Base-by-base conservation (phyloP, 495 filamentous ascomycete species). In the Neurospora sp. region DNA sequence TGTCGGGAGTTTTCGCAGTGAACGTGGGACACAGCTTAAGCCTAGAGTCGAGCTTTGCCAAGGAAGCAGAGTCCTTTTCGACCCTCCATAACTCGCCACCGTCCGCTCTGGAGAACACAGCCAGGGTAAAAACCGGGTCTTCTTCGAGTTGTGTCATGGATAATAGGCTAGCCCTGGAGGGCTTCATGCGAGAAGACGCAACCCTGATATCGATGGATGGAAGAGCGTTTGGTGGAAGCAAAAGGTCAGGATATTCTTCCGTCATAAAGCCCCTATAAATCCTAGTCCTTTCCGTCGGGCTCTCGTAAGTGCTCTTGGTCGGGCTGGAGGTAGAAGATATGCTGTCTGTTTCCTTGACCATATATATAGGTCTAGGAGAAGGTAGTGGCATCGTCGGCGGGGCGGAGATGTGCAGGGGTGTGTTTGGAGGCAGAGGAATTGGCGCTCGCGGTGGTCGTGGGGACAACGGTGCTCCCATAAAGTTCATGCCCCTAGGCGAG, bases 121-220 rank as follows among this genome's bases (percentile, higher is more conserved):
- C 94, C 24, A 99, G 85, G 3, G 93, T 97, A 76, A 98, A 97
- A 0, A 98, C 96, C 3, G 94, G 93, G 77, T 98, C 96, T 77
- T 96, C 94, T 45, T 96, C 94, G 19, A 90, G 83, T 74, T 88
- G 88, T 9, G 89, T 89, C 31, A 89, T 77, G 19, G 88, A 91
- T 77, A 97, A 80, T 71, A 94, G 87, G 75, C 94, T 98, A 13
- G 92, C 89, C 72, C 95, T 86, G 2, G 94, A 97, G 28, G 96
- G 96, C 76, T 91, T 93, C 82, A 83, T 89, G n/a, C 96, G 89
- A 71, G 95, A 98, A 8, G 96, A 98, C 11, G 92, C 92, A 9
- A 98, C 95, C 76, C 86, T 92, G 36, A 97, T 90, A 76, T 92
- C 89, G 75, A 98, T 89, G 24, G 92, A 90, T 11, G 93, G 91